Conservation (phyloP, 345 rosid genomes). For the Ceriops decandra region DNA sequence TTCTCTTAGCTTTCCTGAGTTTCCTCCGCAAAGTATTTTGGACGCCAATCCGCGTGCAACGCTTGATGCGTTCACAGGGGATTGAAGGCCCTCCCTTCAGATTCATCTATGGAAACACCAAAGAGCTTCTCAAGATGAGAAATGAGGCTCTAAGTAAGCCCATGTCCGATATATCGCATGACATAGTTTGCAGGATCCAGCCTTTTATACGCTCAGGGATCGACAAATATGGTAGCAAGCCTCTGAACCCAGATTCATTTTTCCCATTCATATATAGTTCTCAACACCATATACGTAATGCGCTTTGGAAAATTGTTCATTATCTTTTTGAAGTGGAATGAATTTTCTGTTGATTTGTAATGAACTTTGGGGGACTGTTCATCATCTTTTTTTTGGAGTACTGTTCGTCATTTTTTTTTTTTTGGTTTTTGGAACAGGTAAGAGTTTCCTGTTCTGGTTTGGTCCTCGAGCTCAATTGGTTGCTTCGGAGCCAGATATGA, state of each 20-base stretch:
- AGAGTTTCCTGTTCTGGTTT: conserved; percentile 33
- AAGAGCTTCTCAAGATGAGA: conserved; percentile 24
- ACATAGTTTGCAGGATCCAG: not conserved
- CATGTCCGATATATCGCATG: not conserved
- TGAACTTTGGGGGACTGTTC: not conserved
- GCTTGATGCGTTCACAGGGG: conserved; percentile 18
- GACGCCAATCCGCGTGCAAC: conserved; percentile 14
- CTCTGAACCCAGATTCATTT: not conserved
- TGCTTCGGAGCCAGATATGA: too few species aligned
- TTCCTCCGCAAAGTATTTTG: conserved; percentile 24
- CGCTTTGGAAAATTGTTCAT: too few species aligned
- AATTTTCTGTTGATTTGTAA: not conserved
- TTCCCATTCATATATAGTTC: not conserved
- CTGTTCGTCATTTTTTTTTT: too few species aligned
- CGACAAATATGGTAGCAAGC: not conserved
- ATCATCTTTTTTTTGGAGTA: not conserved
- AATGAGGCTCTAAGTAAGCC: conserved; percentile 4
- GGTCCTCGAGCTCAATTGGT: conserved; percentile 37
- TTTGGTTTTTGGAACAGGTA: conserved; percentile 18
- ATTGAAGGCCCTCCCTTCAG: conserved; percentile 35
- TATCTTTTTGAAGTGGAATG: not conserved
- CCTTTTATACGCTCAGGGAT: not conserved
- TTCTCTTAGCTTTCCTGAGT: conserved; percentile 4
- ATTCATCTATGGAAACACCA: conserved; percentile 38
- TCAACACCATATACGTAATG: not conserved